phyloP scores from a whole-genome alignment of 208 protist genomes.

The Trypanosoma rangeli region DNA sequence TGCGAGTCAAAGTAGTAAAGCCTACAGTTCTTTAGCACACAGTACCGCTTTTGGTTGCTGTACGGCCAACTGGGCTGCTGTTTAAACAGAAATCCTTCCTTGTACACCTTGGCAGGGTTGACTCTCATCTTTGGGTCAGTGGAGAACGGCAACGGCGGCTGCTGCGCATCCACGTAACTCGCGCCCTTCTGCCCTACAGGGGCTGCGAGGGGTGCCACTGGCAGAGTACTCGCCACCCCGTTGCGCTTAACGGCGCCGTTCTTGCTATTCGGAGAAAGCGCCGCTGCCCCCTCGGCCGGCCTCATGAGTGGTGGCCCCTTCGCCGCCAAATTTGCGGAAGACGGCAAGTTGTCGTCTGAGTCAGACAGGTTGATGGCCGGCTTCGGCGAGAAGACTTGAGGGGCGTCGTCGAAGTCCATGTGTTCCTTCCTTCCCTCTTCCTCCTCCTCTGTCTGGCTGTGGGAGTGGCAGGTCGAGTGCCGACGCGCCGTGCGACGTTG shows the following conservation, averaged over 20 bases:
- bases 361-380: conserved; percentile 18
- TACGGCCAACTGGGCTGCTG: conserved; percentile 35
- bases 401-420: conserved; percentile 28
- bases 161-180: background rate
- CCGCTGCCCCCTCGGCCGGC: background rate
- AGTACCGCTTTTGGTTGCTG: conserved; percentile 31
- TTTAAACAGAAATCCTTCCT: conserved; percentile 31
- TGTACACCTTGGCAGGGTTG: conserved; percentile 22
- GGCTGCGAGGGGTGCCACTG: background rate
- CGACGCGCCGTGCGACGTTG: too few species aligned
- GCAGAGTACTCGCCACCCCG: background rate
- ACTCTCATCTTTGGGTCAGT: background rate
- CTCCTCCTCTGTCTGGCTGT: background rate
- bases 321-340: conserved; percentile 1
- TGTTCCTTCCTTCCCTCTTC: background rate
- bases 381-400: conserved; percentile 6
- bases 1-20: conserved; percentile 31
- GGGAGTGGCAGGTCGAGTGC: too few species aligned
- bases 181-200: background rate
- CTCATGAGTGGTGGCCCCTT: background rate
- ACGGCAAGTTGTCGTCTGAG: conserved; percentile 26
- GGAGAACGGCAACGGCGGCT: background rate
- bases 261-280: conserved; percentile 4
- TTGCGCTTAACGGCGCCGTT: background rate
- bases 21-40: conserved; percentile 26